Evolutionary conservation across 306 rosid genomes (phyloP), one percentile per base, ranked within the genome.

Genomic region (Elaeagnus macrophylla): DNA sequence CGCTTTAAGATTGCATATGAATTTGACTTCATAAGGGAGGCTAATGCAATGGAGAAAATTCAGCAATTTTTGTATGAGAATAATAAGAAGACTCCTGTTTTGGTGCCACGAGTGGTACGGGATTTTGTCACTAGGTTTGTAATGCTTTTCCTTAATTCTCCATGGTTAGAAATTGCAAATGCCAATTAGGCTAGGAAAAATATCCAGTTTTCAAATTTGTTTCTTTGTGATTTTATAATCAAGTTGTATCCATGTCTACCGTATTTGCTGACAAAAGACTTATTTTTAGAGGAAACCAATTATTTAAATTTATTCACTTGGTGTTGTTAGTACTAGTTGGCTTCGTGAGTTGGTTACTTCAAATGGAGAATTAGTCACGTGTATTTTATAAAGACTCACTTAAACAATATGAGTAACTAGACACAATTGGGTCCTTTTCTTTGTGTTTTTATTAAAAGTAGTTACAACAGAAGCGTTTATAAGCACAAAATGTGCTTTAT

Each of bases 11-110:
- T 91, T 65, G 99, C 87, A 40, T 91, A 84, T 39, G 99, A 91
- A 75, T 91, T 91, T 71, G 96, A 91, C 81, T 91, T 91, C 79
- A 9, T 37, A 67, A 84, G 95, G 81, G 99, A 91, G 79, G 93
- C 95, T 39, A 36, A 54, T 59, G 95, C 96, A 10, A 91, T 91
- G 91, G 77, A 73, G 67, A 80, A 60, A 64, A 85, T 91, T 65
- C 81, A 81, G 57, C 71, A 9, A 39, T 87, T 87, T 76, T 72
- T 87, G 67, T 75, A 74, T 61, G 66, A 74, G 69, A 82, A 67
- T 62, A 84, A 87, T 77, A 91, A 63, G 68, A 87, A 56, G 81
- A 8, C 66, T 68, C 95, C 93, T 39, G 99, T 91, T 62, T 57
- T 73, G 85, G 96, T 91, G 54, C 99, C 99, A 48, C 76, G 74